These are phyloP conservation scores for Penicillium lividum DNA, from an alignment of 495 filamentous ascomycete species.

Conservation along the genomic window DNA sequence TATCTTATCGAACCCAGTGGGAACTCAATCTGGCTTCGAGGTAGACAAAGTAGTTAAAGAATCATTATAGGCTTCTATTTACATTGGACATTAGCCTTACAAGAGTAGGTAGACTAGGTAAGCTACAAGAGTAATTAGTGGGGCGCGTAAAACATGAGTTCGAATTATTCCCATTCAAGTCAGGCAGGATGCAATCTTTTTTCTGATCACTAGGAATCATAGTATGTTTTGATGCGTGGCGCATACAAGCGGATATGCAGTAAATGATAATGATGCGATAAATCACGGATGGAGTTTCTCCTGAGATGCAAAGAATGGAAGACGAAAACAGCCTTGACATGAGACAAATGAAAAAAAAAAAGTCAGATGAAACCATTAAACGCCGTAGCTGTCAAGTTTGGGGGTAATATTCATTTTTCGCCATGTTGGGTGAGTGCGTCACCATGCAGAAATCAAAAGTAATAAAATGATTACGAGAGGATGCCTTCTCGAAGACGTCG, in stretches of 20 bases:
- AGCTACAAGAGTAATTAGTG: too few relatives aligned
- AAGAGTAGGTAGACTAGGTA: too few relatives aligned
- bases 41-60: too few relatives aligned
- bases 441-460: slow-evolving; percentile 20
- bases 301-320: not conserved
- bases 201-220: not conserved
- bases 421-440: slow-evolving; percentile 13
- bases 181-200: too few relatives aligned
- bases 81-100: too few relatives aligned
- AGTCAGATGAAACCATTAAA: slow-evolving; percentile 6
- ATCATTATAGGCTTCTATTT: too few relatives aligned
- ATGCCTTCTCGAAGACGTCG: slow-evolving; percentile 30
- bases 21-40: too few relatives aligned
- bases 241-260: not conserved
- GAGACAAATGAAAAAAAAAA: not conserved
- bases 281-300: slow-evolving; percentile 1
- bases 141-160: too few relatives aligned
- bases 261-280: not conserved
- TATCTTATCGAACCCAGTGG: too few relatives aligned
- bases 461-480: slow-evolving; percentile 18
- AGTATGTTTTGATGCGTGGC: not conserved
- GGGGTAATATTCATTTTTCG: slow-evolving; percentile 10
- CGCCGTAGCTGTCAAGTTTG: slow-evolving; percentile 10
- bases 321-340: not conserved
- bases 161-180: too few relatives aligned